Base-by-base conservation (phyloP, 441 rosid genomes). In the Dalechampia spathulata region DNA sequence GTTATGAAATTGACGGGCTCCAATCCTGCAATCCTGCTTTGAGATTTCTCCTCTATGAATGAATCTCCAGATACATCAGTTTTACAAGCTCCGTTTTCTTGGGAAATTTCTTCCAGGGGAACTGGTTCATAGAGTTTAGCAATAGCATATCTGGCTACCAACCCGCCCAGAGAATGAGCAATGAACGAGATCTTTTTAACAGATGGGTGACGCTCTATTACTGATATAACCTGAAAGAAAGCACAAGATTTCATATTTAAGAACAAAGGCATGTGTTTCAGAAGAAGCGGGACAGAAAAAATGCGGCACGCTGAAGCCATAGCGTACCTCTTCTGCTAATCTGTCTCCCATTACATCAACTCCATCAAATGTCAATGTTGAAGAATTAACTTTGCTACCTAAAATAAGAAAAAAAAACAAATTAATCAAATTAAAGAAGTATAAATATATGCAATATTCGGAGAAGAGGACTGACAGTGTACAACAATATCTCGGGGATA, bases 161-260 rank as follows among this genome's bases (percentile, higher is more conserved):
- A 74, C 28, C 98, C 98, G 37, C 98, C 98, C n/a, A 91, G 95
- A 63, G 98, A 91, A 76, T 91, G 98, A 53, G 98, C 95, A 55
- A 91, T 59, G 73, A 91, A 81, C 61, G 98, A 91, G 49, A 91
- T 86, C 82, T 67, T 86, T 72, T 81, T 87, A 60, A 91, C 76
- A 65, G 79, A 70, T 19, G 75, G 75, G 30, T 75, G 79, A 79
- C 78, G 83, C 63, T 78, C 70, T 25, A 83, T 83, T 67, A 87
- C 77, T 86, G 75, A 78, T 66, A 52, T 63, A 62, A 91, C 84
- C 98, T 90, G 58, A 15, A 43, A 48, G 57, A 52, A 5, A 49
- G 52, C 40, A 72, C 52, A 26, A 21, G 40, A 39, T 48, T 49
- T 32, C 46, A 21, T 37, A 51, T 2, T 7, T 3, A 23, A 41